These are phyloP conservation scores for Umbellularia californica DNA, from an alignment of 164 flowering plant genomes.

Conservation along the genomic window DNA sequence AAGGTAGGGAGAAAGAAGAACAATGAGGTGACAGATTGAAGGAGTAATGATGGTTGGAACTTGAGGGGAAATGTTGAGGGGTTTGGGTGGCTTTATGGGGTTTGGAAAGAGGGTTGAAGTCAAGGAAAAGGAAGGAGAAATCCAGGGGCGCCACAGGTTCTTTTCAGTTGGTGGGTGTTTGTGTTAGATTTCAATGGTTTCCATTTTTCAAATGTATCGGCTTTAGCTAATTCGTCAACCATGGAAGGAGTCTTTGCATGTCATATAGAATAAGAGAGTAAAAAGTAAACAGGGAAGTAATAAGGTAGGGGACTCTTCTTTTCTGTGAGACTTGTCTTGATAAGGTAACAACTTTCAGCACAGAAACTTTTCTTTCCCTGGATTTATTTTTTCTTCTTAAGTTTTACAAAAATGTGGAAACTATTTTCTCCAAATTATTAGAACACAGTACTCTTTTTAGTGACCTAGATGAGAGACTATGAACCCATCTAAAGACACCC, in stretches of 20 bases:
- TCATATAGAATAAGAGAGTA: too few species aligned
- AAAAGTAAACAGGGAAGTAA: too few species aligned
- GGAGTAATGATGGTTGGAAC: neutral
- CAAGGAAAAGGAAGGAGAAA: neutral
- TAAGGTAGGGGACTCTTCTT: too few species aligned
- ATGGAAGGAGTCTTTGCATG: neutral
- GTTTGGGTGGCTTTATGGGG: neutral
- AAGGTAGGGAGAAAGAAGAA: neutral
- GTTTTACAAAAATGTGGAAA: too few species aligned
- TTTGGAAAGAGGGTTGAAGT: neutral
- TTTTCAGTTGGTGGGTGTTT: neutral
- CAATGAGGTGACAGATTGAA: neutral
- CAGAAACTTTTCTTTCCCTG: too few species aligned
- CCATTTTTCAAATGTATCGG: neutral
- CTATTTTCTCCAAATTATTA: too few species aligned
- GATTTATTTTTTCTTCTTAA: too few species aligned
- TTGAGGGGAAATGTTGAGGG: neutral
- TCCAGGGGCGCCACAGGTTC: slow-evolving; percentile 2
- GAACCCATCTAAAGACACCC: too few species aligned
- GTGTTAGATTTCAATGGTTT: neutral
- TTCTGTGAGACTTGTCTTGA: too few species aligned
- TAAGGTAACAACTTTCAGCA: too few species aligned
- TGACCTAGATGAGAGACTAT: too few species aligned
- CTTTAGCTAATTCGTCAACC: neutral
- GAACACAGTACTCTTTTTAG: too few species aligned